A percentile compares a stretch with the other conserved stretches of the same genome.
Conservation (phyloP, 805 yeast genomes). For the Debaryomyces maramus region DNA sequence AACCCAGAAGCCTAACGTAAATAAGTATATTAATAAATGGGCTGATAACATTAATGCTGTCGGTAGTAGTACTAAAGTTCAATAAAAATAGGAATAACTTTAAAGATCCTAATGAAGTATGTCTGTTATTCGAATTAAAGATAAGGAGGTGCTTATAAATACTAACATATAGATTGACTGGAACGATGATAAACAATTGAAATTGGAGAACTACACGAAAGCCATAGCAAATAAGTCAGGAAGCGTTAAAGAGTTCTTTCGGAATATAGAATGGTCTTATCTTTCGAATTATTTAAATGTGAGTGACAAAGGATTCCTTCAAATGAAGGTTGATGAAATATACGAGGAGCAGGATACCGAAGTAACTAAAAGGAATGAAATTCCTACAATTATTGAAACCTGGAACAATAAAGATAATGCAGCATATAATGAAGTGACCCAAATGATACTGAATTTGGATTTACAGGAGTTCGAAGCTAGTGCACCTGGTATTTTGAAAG, state of each 20-base stretch:
- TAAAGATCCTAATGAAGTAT: conserved; percentile 1
- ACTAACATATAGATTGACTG: conserved; percentile 14
- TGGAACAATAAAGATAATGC: conserved; percentile 9
- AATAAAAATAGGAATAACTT: conserved; percentile 2
- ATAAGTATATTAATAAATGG: too few species aligned
- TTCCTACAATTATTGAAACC: conserved; percentile 6
- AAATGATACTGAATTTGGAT: conserved; percentile 9
- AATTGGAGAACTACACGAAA: conserved; percentile 13
- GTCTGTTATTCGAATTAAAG: background rate
- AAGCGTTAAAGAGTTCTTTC: conserved; percentile 13
- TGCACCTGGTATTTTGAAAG: background rate
- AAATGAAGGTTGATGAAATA: conserved; percentile 23
- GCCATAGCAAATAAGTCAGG: conserved; percentile 9
- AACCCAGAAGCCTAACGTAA: too few species aligned
- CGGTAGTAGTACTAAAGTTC: conserved; percentile 6
- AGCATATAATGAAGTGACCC: conserved; percentile 11
- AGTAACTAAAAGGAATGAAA: conserved; percentile 4
- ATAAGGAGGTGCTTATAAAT: too few species aligned
- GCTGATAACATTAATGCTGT: conserved; percentile 3
- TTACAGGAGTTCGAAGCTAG: conserved; percentile 7
- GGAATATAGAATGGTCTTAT: conserved; percentile 19
- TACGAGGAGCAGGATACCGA: conserved; percentile 15
- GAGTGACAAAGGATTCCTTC: conserved; percentile 16
- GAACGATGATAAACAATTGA: conserved; percentile 15
- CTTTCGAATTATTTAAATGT: conserved; percentile 12